These are phyloP conservation scores for Rhodotorula sp. DNA, from an alignment of 1,284 basidiomycete genomes.

Conservation along the genomic window DNA sequence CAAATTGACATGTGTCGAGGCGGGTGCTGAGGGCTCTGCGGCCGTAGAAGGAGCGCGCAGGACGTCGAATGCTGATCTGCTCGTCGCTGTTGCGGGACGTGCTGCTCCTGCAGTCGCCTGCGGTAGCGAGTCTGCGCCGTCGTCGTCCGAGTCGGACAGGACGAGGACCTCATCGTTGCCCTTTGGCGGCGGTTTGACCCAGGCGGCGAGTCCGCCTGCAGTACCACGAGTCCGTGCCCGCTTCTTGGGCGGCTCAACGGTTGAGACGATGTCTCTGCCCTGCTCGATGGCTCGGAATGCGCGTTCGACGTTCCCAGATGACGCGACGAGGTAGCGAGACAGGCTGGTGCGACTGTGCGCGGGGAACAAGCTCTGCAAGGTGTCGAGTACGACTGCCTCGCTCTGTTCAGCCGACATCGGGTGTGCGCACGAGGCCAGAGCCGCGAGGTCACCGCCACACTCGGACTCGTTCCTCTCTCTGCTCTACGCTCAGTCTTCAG, in stretches of 20 bases:
- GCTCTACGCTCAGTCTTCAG: neutral
- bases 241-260: neutral
- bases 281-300: slow-evolving; percentile 22
- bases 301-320: slow-evolving; percentile 20
- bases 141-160: slow-evolving; percentile 19
- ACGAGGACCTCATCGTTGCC: slow-evolving; percentile 4
- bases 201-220: neutral
- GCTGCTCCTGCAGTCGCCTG: neutral
- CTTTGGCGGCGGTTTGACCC: neutral
- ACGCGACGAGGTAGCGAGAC: slow-evolving; percentile 19
- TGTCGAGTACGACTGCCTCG: slow-evolving; percentile 4
- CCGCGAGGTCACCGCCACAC: neutral
- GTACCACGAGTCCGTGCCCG: neutral
- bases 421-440: neutral
- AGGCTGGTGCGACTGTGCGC: neutral
- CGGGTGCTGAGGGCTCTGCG: neutral
- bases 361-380: slow-evolving; percentile 26
- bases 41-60: neutral
- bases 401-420: neutral
- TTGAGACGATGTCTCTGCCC: neutral
- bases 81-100: neutral
- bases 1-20: slow-evolving; percentile 20
- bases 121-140: neutral
- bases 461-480: neutral
- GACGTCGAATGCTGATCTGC: slow-evolving; percentile 3